Base-by-base conservation (phyloP, 257 asterid species). In the Scutellaria baicalensis region DNA sequence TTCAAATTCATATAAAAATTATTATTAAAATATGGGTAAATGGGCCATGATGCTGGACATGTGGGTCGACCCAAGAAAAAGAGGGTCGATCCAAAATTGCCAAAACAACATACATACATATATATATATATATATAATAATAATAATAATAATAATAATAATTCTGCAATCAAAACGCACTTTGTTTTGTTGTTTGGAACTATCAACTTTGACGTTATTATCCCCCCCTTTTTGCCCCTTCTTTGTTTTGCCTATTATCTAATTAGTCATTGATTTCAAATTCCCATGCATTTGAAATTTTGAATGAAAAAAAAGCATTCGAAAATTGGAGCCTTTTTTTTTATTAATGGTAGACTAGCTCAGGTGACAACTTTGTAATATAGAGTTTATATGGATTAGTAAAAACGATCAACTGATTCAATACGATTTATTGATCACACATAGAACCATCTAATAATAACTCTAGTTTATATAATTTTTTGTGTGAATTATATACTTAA, bases 61-160 rank as follows among this genome's bases (percentile, higher is more conserved):
- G 63, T 39, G 70, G 49, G 31, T 43, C n/a, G 47, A 44, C 58
- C 66, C 18, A 38, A 65, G 48, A 18, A 74, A 50, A 74, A 74
- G 71, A 65, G 77, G 21, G 50, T 72, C 64, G 14, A 54, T 77
- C 85, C 84, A 80, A 83, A 66, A 35, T 14, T 59, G 70, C 74
- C 65, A 60, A 70, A 73, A 80, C 85, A 75, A 75, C 36, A 70
- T 73, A 23, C 27, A 23, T 2, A 23, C 27, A 23, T 2, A 23
- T 2, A 23, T 23, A 23, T 23, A 23, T 23, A 23, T 23, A 23
- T 23, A 23, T 23, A 23, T 23, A 23, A 1, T 1, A 1, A 23
- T 23, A 23, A 1, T 1, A 1, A 23, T 1, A 27, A 0, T 1
- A 0, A 27, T 27, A 27, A 1, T 27, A 27, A 1, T 1, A 82